Evolutionary conservation across 192 early-diverging fungal genomes (phyloP).

Genomic region (Lobosporangium transversale): DNA sequence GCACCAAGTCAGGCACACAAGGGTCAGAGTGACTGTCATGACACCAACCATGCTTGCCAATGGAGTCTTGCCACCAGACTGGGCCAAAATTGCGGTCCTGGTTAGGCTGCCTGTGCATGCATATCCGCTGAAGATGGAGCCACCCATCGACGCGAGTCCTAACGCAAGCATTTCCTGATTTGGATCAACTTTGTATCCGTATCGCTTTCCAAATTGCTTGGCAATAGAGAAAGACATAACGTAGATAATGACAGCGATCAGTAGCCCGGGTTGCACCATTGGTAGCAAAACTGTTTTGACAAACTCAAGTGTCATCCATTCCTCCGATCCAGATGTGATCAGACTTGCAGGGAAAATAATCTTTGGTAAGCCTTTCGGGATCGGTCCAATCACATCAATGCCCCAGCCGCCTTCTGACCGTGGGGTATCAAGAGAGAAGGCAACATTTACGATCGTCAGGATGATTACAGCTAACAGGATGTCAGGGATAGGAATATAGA

Average conservation of each 20-base stretch:
- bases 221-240: conserved; percentile 55
- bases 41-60: conserved; percentile 80
- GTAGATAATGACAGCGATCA: conserved; percentile 50
- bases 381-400: conserved; percentile 46
- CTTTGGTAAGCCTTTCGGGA: conserved; percentile 45
- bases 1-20: conserved; percentile 80
- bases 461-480: conserved; percentile 47
- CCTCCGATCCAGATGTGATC: conserved; percentile 31
- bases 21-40: conserved; percentile 74
- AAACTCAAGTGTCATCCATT: conserved; percentile 37
- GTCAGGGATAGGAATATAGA: conserved; percentile 50
- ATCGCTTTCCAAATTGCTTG: conserved; percentile 50
- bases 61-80: conserved; percentile 83
- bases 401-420: conserved; percentile 33
- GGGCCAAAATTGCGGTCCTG: conserved; percentile 84
- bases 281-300: conserved; percentile 21
- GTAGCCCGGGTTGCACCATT: conserved; percentile 41
- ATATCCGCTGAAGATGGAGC: conserved; percentile 49
- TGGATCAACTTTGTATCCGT: conserved; percentile 50
- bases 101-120: conserved; percentile 52
- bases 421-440: conserved; percentile 47
- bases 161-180: conserved; percentile 54
- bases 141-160: conserved; percentile 47
- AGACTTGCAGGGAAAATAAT: conserved; percentile 41
- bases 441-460: conserved; percentile 29